Evolutionary conservation across 495 filamentous ascomycete genomes (phyloP), one percentile per base, ranked within the genome.

Genomic region (Aspergillus coremiiformis): DNA sequence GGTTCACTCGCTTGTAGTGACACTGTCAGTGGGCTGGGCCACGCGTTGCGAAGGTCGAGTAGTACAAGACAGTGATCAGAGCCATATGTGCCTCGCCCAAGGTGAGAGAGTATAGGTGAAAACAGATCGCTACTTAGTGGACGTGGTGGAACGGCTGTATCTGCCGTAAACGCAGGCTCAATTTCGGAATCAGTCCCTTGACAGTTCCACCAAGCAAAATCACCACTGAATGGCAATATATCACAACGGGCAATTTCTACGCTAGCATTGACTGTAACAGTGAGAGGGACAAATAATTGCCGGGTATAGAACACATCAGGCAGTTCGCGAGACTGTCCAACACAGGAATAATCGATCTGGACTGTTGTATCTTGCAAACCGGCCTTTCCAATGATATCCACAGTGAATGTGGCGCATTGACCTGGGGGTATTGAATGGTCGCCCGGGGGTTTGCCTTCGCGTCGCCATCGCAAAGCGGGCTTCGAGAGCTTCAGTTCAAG

Each of bases 261-360:
- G 59, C 87, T 90, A 11, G 90, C 87, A 64, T 95, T 95, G 32
- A 97, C 91, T 4, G 91, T 96, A 19, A 95, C 78, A 0, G 87
- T 89, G 45, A 97, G 68, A 8, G 89, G 89, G 33, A 95, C 76
- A 32, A 84, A 83, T 20, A 95, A 70, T 57, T 92, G 86, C 44
- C 91, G 80, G 14, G 92, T 96, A 61, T 89, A 90, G 58, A 95
- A 93, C 23, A 78, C 75, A 39, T 84, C 82, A n/a, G 74, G 75
- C 3, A 91, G 67, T 37, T 88, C 78, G 12, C 74, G 71, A 15
- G 83, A 72, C 24, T 78, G 74, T 5, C 85, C 88, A 29, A 95
- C 71, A 51, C 72, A 71, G 4, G 83, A 84, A 63, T 95, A 95
- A 66, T 95, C 87, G 44, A 96, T 80, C 59, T 92, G 86, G 23